Conservation (phyloP, 2,329 filamentous ascomycete genomes). For the Penicillium nordicum region DNA sequence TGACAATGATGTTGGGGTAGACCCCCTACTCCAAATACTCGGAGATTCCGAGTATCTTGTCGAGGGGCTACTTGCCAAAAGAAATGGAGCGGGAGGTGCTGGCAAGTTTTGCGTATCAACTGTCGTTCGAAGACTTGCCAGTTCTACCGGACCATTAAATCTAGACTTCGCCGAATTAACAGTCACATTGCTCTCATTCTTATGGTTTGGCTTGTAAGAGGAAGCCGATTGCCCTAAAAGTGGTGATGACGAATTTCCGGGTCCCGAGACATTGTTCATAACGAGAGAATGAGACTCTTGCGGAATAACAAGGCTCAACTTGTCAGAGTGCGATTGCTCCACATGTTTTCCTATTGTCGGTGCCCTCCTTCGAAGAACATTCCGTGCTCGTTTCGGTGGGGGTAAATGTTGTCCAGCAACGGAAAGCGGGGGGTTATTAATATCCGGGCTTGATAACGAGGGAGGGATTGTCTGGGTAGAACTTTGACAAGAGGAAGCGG, state of each 20-base stretch:
- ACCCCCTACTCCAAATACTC: constrained; percentile 46
- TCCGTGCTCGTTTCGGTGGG: constrained; percentile 30
- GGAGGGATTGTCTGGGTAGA: constrained; percentile 11
- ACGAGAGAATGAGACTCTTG: constrained; percentile 16
- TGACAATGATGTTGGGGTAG: constrained; percentile 50
- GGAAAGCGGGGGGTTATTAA: constrained; percentile 11
- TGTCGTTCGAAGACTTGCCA: constrained; percentile 38
- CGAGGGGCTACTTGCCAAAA: constrained; percentile 44
- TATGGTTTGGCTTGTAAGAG: constrained; percentile 17
- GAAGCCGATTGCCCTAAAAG: constrained; percentile 5
- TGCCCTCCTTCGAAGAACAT: constrained; percentile 43
- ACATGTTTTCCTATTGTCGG: constrained; percentile 40
- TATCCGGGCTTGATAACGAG: constrained; percentile 14
- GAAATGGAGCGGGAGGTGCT: constrained; percentile 38
- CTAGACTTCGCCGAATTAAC: constrained; percentile 10
- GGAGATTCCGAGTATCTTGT: constrained; percentile 47
- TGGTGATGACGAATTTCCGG: constrained; percentile 11
- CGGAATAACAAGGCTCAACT: constrained; percentile 34
- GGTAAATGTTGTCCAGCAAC: constrained; percentile 15
- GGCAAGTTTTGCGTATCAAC: constrained; percentile 36
- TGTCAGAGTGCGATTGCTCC: constrained; percentile 23
- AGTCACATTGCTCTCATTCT: constrained; percentile 12
- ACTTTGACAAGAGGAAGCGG: constrained; percentile 12
- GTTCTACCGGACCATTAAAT: constrained; percentile 34
- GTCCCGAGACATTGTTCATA: constrained; percentile 13